These are phyloP conservation scores for Colletotrichum tanaceti DNA, from an alignment of 2,329 filamentous ascomycete genomes.

Conservation along the genomic window DNA sequence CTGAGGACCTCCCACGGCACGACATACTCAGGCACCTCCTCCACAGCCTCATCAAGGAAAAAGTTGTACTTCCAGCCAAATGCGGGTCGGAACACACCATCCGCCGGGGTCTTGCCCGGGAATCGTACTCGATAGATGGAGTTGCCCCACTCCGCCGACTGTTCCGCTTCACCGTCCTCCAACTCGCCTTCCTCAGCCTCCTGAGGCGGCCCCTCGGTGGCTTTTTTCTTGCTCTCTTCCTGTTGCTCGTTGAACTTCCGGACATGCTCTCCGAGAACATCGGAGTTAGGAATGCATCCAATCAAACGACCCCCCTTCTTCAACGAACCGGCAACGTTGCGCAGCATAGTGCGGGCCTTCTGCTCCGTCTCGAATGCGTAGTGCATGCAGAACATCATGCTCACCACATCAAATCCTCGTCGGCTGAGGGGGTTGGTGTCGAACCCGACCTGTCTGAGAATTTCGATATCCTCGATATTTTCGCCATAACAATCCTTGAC, in stretches of 20 bases:
- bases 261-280: constrained; percentile 86
- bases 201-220: constrained; percentile 44
- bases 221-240: constrained; percentile 54
- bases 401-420: constrained; percentile 93
- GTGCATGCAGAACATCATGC: constrained; percentile 99
- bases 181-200: constrained; percentile 58
- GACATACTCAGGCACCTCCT: constrained; percentile 96
- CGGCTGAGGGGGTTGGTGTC: constrained; percentile 78
- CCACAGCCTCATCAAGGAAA: constrained; percentile 94
- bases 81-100: constrained; percentile 92
- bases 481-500: constrained; percentile 94
- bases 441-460: constrained; percentile 89
- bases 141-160: constrained; percentile 88
- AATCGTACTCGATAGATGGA: constrained; percentile 92
- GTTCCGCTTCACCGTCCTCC: constrained; percentile 72
- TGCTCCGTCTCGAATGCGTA: constrained; percentile 95
- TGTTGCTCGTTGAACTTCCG: constrained; percentile 75
- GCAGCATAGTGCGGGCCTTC: constrained; percentile 91
- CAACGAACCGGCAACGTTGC: constrained; percentile 88
- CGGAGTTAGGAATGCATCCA: constrained; percentile 96
- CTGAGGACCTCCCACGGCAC: constrained; percentile 99
- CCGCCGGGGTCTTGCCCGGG: constrained; percentile 81
- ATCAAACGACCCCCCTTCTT: constrained; percentile 96
- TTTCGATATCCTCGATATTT: constrained; percentile 81
- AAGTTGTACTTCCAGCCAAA: constrained; percentile 99